phyloP scores from a whole-genome alignment of 2,329 filamentous ascomycete genomes.

The Lecanoromycetidae sp. region DNA sequence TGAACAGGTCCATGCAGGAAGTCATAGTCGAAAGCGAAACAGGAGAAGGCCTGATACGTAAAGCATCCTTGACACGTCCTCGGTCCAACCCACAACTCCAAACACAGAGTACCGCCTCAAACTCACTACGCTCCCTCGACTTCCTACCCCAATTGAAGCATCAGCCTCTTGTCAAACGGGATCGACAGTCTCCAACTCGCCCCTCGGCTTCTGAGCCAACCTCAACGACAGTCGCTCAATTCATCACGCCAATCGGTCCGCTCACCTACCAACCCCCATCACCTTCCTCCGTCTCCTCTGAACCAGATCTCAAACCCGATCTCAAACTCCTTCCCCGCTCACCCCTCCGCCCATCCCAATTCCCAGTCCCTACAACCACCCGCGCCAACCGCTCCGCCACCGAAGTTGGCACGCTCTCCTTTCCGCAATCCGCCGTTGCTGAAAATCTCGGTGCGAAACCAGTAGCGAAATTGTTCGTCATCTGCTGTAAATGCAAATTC shows the following conservation, averaged over 20 bases:
- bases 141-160: conserved; percentile 19
- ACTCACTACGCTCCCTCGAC: conserved; percentile 14
- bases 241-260: conserved; percentile 5
- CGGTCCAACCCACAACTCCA: conserved; percentile 18
- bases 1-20: conserved; percentile 1
- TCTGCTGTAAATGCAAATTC: conserved; percentile 32
- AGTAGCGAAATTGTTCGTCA: conserved; percentile 31
- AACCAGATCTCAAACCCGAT: conserved; percentile 4
- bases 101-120: conserved; percentile 11
- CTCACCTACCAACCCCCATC: conserved; percentile 2
- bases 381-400: conserved; percentile 7
- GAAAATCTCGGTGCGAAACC: conserved; percentile 19
- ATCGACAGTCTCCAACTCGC: conserved; percentile 1
- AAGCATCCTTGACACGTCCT: conserved; percentile 17
- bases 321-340: conserved; percentile 13
- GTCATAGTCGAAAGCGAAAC: conserved; percentile 12
- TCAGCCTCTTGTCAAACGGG: conserved; percentile 16
- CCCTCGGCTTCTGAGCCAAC: neutral
- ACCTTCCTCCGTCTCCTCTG: too few relatives aligned
- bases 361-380: conserved; percentile 3
- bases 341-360: conserved; percentile 9
- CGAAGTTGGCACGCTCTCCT: conserved; percentile 7
- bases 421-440: conserved; percentile 3
- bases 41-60: conserved; percentile 13
- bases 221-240: conserved; percentile 6